Conservation (phyloP, 805 yeast genomes). For the Wickerhamomyces chambardii region DNA sequence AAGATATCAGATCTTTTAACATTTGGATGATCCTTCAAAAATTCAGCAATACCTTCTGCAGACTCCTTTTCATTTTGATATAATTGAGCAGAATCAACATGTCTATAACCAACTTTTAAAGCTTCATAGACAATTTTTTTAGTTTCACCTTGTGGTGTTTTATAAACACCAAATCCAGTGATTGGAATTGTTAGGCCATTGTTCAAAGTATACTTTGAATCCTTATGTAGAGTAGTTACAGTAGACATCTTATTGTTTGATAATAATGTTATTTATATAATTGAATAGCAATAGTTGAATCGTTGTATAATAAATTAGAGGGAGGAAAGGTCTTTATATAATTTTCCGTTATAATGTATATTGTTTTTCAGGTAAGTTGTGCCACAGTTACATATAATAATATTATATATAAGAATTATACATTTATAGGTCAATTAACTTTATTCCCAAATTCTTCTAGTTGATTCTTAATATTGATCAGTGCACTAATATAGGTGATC, state of each 20-base stretch:
- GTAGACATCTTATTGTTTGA: background rate
- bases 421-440: no score
- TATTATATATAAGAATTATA: no score
- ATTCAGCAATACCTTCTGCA: constrained; percentile 47
- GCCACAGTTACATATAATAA: no score
- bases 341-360: no score
- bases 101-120: constrained; percentile 57
- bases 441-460: no score
- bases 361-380: no score
- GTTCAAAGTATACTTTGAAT: constrained; percentile 27
- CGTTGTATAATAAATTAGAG: no score
- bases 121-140: constrained; percentile 39
- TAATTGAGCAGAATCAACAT: constrained; percentile 64
- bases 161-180: constrained; percentile 61
- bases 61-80: constrained; percentile 63
- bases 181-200: constrained; percentile 57
- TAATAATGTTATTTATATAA: no score
- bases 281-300: no score
- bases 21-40: constrained; percentile 36
- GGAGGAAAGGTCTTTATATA: no score
- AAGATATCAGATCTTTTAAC: constrained; percentile 56
- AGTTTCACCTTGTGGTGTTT: constrained; percentile 35
- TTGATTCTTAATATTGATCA: no score
- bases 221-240: constrained; percentile 3
- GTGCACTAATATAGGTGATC: no score